phyloP scores from a whole-genome alignment of 352 stramenopile genomes.

The Hyaloperonospora brassicae region DNA sequence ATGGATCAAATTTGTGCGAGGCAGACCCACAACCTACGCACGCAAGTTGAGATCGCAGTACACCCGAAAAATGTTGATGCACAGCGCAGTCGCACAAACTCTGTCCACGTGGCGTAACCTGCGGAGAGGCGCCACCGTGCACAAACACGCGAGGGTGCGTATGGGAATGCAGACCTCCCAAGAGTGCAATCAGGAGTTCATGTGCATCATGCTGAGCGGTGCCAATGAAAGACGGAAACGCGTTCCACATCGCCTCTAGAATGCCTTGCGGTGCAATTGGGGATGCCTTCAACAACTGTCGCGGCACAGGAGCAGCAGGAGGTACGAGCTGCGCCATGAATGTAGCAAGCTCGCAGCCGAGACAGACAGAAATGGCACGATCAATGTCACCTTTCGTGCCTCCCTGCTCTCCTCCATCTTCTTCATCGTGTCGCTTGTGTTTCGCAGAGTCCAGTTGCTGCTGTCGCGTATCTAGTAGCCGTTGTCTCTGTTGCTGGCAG shows the following conservation, averaged over 20 bases:
- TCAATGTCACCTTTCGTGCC: slow-evolving; percentile 5
- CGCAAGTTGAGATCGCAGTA: slow-evolving; percentile 47
- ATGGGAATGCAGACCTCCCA: slow-evolving; percentile 54
- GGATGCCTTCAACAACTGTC: slow-evolving; percentile 13
- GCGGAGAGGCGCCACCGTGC: slow-evolving; percentile 36
- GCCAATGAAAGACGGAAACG: slow-evolving; percentile 45
- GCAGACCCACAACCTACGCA: slow-evolving; percentile 46
- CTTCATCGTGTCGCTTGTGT: slow-evolving; percentile 4
- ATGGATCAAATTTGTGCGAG: slow-evolving; percentile 59
- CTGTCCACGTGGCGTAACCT: slow-evolving; percentile 46
- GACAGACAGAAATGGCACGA: slow-evolving; percentile 31
- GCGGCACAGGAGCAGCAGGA: slow-evolving; percentile 6
- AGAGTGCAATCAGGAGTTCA: slow-evolving; percentile 58
- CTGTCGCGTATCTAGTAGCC: slow-evolving; percentile 24
- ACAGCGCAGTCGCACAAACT: slow-evolving; percentile 65
- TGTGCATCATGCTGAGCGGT: slow-evolving; percentile 71
- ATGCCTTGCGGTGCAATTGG: slow-evolving; percentile 55
- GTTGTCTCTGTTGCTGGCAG: slow-evolving; percentile 44
- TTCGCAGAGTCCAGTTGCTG: slow-evolving; percentile 13
- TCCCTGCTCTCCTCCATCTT: slow-evolving; percentile 4
- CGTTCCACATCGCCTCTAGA: slow-evolving; percentile 50
- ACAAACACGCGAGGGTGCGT: slow-evolving; percentile 43
- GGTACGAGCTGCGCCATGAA: slow-evolving; percentile 37
- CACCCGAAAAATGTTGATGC: slow-evolving; percentile 63
- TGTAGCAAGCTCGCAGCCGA: slow-evolving; percentile 50